phyloP scores from a whole-genome alignment of 2,329 filamentous ascomycete species.

The Microcyclosporella mali region DNA sequence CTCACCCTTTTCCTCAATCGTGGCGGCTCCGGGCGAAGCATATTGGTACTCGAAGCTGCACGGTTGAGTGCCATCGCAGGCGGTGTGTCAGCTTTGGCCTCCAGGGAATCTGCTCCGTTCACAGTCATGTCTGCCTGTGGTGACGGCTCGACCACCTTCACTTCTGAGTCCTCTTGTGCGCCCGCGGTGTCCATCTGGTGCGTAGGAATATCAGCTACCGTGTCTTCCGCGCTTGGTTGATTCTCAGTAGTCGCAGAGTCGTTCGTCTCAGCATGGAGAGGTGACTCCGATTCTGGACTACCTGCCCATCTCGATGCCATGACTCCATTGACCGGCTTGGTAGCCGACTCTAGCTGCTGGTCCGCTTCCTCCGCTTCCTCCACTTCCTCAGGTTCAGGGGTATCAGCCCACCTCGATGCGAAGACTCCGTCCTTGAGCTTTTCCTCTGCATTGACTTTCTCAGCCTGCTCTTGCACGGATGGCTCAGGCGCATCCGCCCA shows the following conservation, averaged over 20 bases:
- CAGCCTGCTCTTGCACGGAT: slow-evolving; percentile 5
- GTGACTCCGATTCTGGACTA: slow-evolving; percentile 13
- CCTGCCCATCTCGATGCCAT: slow-evolving; percentile 26
- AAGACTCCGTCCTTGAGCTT: slow-evolving; percentile 20
- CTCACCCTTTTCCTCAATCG: slow-evolving; percentile 40
- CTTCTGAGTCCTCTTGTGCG: neutral
- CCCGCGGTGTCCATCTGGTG: neutral
- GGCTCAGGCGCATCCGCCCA: slow-evolving; percentile 21
- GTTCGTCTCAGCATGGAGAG: neutral
- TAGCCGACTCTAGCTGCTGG: neutral
- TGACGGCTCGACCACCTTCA: neutral
- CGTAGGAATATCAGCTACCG: neutral
- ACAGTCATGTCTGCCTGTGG: neutral
- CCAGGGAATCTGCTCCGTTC: neutral
- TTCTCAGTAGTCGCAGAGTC: neutral
- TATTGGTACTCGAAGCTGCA: neutral
- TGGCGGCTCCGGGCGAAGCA: slow-evolving; percentile 25
- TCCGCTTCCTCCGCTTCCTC: neutral
- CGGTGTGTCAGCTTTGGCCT: neutral
- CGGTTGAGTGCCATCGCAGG: no score
- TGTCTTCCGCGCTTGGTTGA: neutral
- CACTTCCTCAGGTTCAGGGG: slow-evolving; percentile 17
- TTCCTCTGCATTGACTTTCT: slow-evolving; percentile 3
- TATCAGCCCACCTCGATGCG: slow-evolving; percentile 26
- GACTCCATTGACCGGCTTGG: slow-evolving; percentile 17